Evolutionary conservation across 306 rosid genomes (phyloP).

Genomic region (Pyrus betulifolia): DNA sequence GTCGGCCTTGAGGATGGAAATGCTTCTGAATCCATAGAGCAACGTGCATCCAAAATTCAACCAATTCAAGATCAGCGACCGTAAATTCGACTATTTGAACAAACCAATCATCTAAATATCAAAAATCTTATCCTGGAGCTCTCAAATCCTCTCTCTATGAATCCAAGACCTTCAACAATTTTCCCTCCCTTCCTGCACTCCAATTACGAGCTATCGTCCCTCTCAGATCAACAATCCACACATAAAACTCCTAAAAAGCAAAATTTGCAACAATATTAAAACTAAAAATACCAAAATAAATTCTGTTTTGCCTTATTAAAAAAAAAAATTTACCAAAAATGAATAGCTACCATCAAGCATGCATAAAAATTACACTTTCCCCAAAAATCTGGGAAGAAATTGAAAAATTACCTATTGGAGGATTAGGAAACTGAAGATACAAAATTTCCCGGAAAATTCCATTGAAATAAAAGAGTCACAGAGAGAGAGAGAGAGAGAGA

Average conservation of each 20-base stretch:
- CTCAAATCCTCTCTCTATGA: conserved; percentile 18
- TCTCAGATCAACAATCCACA: conserved; percentile 35
- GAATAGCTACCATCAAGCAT: background rate
- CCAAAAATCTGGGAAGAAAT: background rate
- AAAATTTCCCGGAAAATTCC: background rate
- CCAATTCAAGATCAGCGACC: conserved; percentile 19
- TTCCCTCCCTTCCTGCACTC: conserved; percentile 32
- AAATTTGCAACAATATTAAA: background rate
- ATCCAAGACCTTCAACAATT: conserved; percentile 7
- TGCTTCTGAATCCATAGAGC: conserved; percentile 51
- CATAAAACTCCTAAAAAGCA: conserved; percentile 25
- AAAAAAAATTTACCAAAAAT: background rate
- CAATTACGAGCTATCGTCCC: conserved; percentile 18
- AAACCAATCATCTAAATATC: conserved; percentile 14
- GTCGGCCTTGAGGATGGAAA: conserved; percentile 42
- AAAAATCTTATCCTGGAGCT: background rate
- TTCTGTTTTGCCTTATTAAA: background rate
- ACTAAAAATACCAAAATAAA: background rate
- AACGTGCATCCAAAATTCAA: conserved; percentile 32
- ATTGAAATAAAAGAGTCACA: background rate
- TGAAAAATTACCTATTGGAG: background rate
- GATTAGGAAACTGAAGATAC: background rate
- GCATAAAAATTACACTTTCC: background rate
- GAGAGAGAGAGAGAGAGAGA: background rate
- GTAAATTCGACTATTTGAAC: conserved; percentile 7